These are phyloP conservation scores for Kuraishia ogatae DNA, from an alignment of 805 yeast genomes.

Conservation along the genomic window DNA sequence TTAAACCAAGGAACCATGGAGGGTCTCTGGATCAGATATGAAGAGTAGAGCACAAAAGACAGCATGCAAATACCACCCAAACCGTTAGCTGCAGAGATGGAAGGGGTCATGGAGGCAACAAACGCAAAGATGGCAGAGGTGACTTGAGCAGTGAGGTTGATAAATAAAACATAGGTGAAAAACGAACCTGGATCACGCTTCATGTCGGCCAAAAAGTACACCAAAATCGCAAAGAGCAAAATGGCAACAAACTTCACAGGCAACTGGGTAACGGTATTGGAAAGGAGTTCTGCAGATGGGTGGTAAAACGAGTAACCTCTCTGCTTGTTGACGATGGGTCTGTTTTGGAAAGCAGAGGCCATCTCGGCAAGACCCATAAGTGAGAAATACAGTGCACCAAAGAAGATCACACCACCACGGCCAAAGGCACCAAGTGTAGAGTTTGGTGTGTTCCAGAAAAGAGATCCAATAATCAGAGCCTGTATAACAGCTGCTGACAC, in stretches of 20 bases:
- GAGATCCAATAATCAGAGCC: conserved; percentile 56
- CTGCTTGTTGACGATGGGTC: conserved; percentile 63
- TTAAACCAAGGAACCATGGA: conserved; percentile 65
- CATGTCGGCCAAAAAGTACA: conserved; percentile 50
- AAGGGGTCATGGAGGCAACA: conserved; percentile 40
- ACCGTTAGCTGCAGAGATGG: conserved; percentile 50
- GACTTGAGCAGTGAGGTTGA: conserved; percentile 32
- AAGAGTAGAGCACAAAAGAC: conserved; percentile 48
- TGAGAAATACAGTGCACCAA: conserved; percentile 44
- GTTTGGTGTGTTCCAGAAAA: conserved; percentile 44
- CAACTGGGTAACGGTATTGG: conserved; percentile 49
- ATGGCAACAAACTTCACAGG: conserved; percentile 48
- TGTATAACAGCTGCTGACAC: conserved; percentile 42
- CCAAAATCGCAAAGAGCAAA: conserved; percentile 35
- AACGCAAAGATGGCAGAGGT: conserved; percentile 46
- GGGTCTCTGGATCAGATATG: conserved; percentile 51
- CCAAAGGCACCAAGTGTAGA: conserved; percentile 50
- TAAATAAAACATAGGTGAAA: conserved; percentile 40
- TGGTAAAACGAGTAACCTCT: conserved; percentile 62
- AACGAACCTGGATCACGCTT: conserved; percentile 42
- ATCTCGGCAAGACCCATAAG: conserved; percentile 41
- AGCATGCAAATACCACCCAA: conserved; percentile 50
- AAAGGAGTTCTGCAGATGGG: conserved; percentile 70
- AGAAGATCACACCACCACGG: conserved; percentile 57
- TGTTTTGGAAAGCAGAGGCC: conserved; percentile 34